Conservation (phyloP, 1,284 basidiomycete genomes). For the Schizopora paradoxa region DNA sequence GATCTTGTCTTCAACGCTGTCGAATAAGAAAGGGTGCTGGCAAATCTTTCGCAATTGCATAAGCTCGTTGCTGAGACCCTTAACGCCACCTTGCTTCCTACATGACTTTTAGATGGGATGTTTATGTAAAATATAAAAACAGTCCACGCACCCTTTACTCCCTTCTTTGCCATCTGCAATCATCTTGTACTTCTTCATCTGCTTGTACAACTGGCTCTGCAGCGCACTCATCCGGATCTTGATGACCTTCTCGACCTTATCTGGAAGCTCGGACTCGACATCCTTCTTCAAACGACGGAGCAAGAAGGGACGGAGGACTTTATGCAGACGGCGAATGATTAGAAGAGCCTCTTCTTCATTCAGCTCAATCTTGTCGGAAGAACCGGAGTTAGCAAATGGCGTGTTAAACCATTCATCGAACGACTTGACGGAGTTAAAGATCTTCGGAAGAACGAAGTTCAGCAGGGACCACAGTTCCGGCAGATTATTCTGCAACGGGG, state of each 20-base stretch:
- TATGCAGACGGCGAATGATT: constrained; percentile 96
- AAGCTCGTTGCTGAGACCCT: constrained; percentile 92
- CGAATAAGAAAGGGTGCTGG: constrained; percentile 96
- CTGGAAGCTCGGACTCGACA: constrained; percentile 94
- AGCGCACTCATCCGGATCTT: constrained; percentile 96
- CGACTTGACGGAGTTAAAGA: constrained; percentile 99
- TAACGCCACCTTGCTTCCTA: constrained; percentile 69
- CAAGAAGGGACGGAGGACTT: constrained; percentile 96
- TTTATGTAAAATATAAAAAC: neutral
- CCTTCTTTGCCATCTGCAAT: constrained; percentile 82
- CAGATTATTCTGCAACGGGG: constrained; percentile 97
- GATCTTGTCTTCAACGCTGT: constrained; percentile 90
- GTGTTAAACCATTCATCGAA: constrained; percentile 99
- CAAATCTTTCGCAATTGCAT: constrained; percentile 99
- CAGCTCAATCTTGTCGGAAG: constrained; percentile 95
- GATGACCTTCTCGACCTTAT: constrained; percentile 99
- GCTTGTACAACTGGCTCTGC: constrained; percentile 94
- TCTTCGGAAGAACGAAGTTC: constrained; percentile 96
- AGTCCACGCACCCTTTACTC: constrained; percentile 57
- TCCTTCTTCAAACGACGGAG: constrained; percentile 97
- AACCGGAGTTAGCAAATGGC: constrained; percentile 96
- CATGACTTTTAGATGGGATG: constrained; percentile 9
- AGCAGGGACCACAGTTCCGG: constrained; percentile 98
- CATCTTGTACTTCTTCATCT: constrained; percentile 98
- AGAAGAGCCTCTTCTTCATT: constrained; percentile 99